These are phyloP conservation scores for Pichia nakasei DNA, from an alignment of 805 yeast genomes.

Conservation along the genomic window DNA sequence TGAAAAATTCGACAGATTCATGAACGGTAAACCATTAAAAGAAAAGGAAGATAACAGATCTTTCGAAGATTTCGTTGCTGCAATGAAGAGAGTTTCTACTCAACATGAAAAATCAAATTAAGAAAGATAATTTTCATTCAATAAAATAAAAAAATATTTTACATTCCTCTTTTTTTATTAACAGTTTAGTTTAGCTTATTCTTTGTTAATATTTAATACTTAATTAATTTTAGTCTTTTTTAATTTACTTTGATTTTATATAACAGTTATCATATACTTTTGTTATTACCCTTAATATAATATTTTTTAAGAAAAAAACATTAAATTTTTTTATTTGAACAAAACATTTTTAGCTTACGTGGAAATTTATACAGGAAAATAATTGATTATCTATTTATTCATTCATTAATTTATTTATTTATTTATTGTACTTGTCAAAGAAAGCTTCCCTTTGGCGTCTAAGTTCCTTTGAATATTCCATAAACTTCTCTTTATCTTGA, in stretches of 20 bases:
- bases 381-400: no score
- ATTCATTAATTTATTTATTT: no score
- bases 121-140: conserved; percentile 12
- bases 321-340: no score
- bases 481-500: conserved; percentile 17
- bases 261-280: conserved; percentile 13
- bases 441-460: conserved; percentile 24
- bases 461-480: conserved; percentile 20
- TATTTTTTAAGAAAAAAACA: no score
- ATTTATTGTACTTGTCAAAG: conserved; percentile 20
- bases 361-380: no score
- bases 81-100: conserved; percentile 83
- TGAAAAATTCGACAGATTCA: conserved; percentile 69
- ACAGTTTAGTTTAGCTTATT: neutral
- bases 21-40: conserved; percentile 70
- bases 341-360: no score
- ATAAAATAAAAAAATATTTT: neutral
- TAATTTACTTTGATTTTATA: conserved; percentile 20
- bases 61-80: conserved; percentile 70
- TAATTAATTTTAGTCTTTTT: conserved; percentile 19
- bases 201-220: neutral
- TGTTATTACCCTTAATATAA: neutral
- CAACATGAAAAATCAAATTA: conserved; percentile 75
- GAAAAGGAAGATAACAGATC: conserved; percentile 51
- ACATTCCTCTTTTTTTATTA: neutral